Evolutionary conservation across 371 early-diverging fungal genomes (phyloP).

Genomic region (Capniomyces stellatus): DNA sequence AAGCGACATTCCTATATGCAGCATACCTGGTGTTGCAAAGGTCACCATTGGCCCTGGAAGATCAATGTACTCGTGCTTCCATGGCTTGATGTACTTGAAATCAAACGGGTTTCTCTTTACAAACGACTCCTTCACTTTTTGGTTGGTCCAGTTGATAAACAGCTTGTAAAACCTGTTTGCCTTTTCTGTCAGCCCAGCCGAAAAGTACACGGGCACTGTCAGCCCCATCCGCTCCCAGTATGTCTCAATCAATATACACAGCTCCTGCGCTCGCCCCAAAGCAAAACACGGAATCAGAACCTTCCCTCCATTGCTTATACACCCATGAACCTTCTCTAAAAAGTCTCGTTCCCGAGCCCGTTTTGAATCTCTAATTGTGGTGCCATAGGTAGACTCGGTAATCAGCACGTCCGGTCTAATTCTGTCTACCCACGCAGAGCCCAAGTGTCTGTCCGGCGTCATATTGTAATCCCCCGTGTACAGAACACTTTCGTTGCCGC

Average conservation of each 20-base stretch:
- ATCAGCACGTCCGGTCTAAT: slow-evolving; percentile 80
- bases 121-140: slow-evolving; percentile 73
- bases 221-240: slow-evolving; percentile 91
- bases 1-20: slow-evolving; percentile 63
- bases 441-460: slow-evolving; percentile 90
- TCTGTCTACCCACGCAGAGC: slow-evolving; percentile 84
- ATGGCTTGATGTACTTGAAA: slow-evolving; percentile 78
- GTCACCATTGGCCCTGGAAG: slow-evolving; percentile 75
- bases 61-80: slow-evolving; percentile 48
- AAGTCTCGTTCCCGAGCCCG: slow-evolving; percentile 84
- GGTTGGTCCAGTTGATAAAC: slow-evolving; percentile 91
- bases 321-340: slow-evolving; percentile 72
- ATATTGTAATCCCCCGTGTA: slow-evolving; percentile 98
- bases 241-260: slow-evolving; percentile 82
- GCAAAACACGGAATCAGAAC: slow-evolving; percentile 95
- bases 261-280: slow-evolving; percentile 89
- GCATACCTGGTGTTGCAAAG: slow-evolving; percentile 93
- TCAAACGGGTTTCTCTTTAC: slow-evolving; percentile 82
- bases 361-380: slow-evolving; percentile 86
- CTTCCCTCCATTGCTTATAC: slow-evolving; percentile 74
- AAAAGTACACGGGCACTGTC: slow-evolving; percentile 73
- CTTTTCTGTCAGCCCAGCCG: slow-evolving; percentile 81
- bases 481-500: slow-evolving; percentile 62
- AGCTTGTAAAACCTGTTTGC: slow-evolving; percentile 88
- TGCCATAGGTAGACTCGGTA: slow-evolving; percentile 91